Evolutionary conservation across 192 early-diverging fungal genomes (phyloP).

Genomic region (Backusella circina): DNA sequence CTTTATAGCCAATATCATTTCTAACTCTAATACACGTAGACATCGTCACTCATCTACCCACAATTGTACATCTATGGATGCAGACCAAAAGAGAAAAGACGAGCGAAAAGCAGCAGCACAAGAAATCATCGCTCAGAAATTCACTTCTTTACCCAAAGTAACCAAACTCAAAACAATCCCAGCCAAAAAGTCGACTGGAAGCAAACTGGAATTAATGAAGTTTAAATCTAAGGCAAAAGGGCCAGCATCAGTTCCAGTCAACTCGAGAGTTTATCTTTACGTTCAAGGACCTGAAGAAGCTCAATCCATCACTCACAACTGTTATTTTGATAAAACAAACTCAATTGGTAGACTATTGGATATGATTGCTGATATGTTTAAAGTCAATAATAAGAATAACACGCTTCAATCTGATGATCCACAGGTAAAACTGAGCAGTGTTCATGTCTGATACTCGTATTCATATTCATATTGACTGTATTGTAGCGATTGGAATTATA

Average conservation of each 20-base stretch:
- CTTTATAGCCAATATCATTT: no score
- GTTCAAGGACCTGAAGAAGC: conserved; percentile 3
- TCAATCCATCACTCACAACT: neutral
- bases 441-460: no score
- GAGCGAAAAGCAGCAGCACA: conserved; percentile 7
- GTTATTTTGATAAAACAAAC: conserved; percentile 12
- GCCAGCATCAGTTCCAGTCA: neutral
- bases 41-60: conserved; percentile 12
- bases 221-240: conserved; percentile 18
- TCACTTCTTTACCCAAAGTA: neutral
- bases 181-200: neutral
- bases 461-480: no score
- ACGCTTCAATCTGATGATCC: neutral
- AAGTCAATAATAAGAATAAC: conserved; percentile 8
- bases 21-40: neutral
- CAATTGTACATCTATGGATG: neutral
- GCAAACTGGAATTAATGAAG: conserved; percentile 11
- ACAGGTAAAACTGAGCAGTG: neutral
- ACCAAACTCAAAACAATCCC: neutral
- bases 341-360: conserved; percentile 5
- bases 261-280: neutral
- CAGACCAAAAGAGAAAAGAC: neutral
- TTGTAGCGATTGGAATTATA: conserved; percentile 12
- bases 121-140: conserved; percentile 1
- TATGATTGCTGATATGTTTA: conserved; percentile 6